Base-by-base conservation (phyloP, 73 alveolate species). In the Diophrys sp. region DNA sequence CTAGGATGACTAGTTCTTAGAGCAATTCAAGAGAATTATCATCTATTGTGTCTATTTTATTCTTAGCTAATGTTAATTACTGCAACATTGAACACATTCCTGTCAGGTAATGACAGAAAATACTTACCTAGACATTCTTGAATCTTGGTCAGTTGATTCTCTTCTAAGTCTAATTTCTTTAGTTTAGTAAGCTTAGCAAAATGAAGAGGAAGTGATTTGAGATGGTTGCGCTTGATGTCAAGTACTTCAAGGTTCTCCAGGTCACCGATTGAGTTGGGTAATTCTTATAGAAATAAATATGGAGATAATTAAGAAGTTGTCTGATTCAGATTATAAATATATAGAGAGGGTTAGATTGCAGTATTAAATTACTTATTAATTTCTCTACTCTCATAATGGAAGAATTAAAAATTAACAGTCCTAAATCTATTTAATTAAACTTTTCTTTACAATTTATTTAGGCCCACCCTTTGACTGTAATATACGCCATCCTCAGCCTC, bases 61-160 rank as follows among this genome's bases (percentile, higher is more conserved):
- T 94, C 81, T 94, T 91, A 67, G 90, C 80, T 75, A 94, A 81
- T 73, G 91, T 87, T 44, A 94, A 80, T 75, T 91, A 94, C 68
- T 90, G 84, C 62, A 94, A 73, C 33, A 83, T 87, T 5, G 77
- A 27, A 83, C 91, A 80, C 56, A 75, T n/a, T n/a, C n/a, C n/a
- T n/a, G n/a, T n/a, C n/a, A n/a, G n/a, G n/a, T n/a, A n/a, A n/a
- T n/a, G n/a, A n/a, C n/a, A n/a, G n/a, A n/a, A n/a, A n/a, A n/a
- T n/a, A n/a, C n/a, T n/a, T 73, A 23, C 89, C 84, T 71, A 91
- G 73, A 32, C 84, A 57, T 72, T 86, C 85, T 14, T 90, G 95
- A 33, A 94, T 81, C 71, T 81, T 71, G 33, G 87, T 91, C 67
- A 94, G 66, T 53, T 83, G 68, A 79, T 94, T 94, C 55, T 91